Percentiles rank a stretch among this genome's conserved stretches.
phyloP scores from a whole-genome alignment of 768 basidiomycete species.

The Tephrocybe sp. region DNA sequence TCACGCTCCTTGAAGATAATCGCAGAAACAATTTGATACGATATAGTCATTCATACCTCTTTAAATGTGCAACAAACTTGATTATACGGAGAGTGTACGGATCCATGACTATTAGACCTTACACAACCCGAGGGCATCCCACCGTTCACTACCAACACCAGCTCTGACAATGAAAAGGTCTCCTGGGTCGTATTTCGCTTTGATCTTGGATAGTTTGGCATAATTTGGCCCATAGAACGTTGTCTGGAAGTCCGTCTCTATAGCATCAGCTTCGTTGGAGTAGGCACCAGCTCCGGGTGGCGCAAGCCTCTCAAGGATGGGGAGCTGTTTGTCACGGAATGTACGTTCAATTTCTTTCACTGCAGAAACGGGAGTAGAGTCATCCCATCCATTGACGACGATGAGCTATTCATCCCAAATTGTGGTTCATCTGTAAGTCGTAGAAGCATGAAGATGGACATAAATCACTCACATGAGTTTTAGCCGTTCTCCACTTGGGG shows the following conservation, averaged over 20 bases:
- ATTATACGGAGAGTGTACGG: too few species aligned
- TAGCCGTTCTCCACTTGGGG: slow-evolving; percentile 35
- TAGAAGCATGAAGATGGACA: background rate
- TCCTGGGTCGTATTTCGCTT: slow-evolving; percentile 28
- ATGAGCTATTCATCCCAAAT: slow-evolving; percentile 15
- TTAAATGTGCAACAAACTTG: too few species aligned
- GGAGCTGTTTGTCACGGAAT: slow-evolving; percentile 23
- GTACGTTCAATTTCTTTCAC: slow-evolving; percentile 17
- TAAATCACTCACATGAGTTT: slow-evolving; percentile 29
- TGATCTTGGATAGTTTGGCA: slow-evolving; percentile 26
- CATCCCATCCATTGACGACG: slow-evolving; percentile 16
- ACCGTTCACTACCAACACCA: slow-evolving; percentile 6
- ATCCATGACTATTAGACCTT: background rate
- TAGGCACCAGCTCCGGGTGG: slow-evolving; percentile 29
- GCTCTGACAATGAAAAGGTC: slow-evolving; percentile 16
- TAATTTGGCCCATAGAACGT: slow-evolving; percentile 36
- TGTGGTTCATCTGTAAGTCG: too few species aligned
- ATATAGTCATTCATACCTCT: too few species aligned
- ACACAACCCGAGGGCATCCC: slow-evolving; percentile 3
- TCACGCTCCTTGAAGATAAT: too few species aligned
- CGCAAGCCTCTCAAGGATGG: slow-evolving; percentile 25
- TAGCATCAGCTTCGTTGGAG: slow-evolving; percentile 32
- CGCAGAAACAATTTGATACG: too few species aligned
- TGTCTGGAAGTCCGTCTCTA: slow-evolving; percentile 28
- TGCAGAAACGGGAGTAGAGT: slow-evolving; percentile 13